Conservation (phyloP, 2,329 filamentous ascomycete genomes). For the Trichoderma sp. region DNA sequence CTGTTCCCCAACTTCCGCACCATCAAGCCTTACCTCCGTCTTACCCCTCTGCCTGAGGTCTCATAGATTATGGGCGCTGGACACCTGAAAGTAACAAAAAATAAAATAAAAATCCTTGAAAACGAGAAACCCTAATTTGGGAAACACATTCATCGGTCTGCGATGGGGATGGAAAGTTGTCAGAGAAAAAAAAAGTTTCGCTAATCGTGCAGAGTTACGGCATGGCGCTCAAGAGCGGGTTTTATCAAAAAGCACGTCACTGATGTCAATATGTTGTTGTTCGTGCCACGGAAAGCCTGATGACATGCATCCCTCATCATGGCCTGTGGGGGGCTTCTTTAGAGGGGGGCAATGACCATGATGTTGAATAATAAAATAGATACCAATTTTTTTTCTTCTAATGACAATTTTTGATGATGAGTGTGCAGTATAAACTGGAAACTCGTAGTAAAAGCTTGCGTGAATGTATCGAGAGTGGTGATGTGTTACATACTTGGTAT, state of each 20-base stretch:
- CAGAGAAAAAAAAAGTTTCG: not conserved
- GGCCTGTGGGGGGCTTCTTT: not conserved
- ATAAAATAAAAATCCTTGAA: not conserved
- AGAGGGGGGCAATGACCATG: not conserved
- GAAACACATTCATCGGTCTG: not conserved
- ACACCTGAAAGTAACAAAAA: not conserved
- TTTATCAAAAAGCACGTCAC: too few relatives aligned
- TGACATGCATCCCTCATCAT: not conserved
- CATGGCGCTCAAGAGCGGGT: not conserved
- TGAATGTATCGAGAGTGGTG: not conserved
- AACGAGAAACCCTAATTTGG: not conserved
- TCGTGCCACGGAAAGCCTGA: not conserved
- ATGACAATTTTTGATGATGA: not conserved
- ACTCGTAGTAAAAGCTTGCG: too few relatives aligned
- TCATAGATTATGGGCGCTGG: conserved; percentile 23
- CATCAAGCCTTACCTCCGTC: conserved; percentile 72
- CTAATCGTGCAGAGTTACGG: not conserved
- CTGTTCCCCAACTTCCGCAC: conserved; percentile 76
- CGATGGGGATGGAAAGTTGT: not conserved
- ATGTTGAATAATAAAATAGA: conserved; percentile 13
- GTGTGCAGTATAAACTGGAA: not conserved
- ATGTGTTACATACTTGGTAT: not conserved
- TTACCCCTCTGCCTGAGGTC: conserved; percentile 63
- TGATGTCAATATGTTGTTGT: too few relatives aligned
- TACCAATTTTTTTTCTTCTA: not conserved